Evolutionary conservation across 208 protist genomes (phyloP), one percentile per base, ranked within the genome.

Genomic region (Trypanosoma vivax): DNA sequence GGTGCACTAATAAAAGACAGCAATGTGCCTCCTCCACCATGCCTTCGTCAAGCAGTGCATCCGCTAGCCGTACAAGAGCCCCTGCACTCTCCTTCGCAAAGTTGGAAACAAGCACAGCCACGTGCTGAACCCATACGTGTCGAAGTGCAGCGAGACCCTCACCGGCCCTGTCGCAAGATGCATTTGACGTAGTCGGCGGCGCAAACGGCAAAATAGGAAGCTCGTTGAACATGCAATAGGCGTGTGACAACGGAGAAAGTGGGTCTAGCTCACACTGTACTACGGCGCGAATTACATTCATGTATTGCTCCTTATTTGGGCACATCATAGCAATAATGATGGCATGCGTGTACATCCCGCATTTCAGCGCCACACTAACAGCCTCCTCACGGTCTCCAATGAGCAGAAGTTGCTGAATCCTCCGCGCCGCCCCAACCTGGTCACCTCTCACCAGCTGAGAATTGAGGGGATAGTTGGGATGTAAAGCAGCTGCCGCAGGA

Each of bases 241-340:
- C 85, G 56, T 88, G 81, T 6, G 85, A 71, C 10, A 92, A 72
- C 13, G 85, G 81, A 16, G 85, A 85, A 18, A 54, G 28, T 2
- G 58, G 52, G 18, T 69, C 31, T 28, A 92, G 59, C 51, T 87
- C 72, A 51, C 79, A 38, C 35, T 73, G 29, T 35, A 77, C 73
- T 11, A 89, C 59, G 16, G 78, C 76, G 42, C 73, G 63, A 38
- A 92, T 76, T 31, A 54, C 76, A 47, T 62, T 53, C 47, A 83
- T 62, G 53, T 88, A 89, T 19, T 69, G 46, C 41, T 86, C 85
- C 52, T 83, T 87, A 19, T 61, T 83, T n/a, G 70, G 65, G 55
- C 85, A 92, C 76, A 92, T 82, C 85, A 92, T 88, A 11, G 81
- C 62, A 48, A 92, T 89, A 28, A 92, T 71, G n/a, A 92, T 56